A percentile compares a stretch with the other conserved stretches of the same genome.
These are phyloP conservation scores for Fonsecaea pedrosoi DNA, from an alignment of 2,329 filamentous ascomycete genomes.

Conservation along the genomic window DNA sequence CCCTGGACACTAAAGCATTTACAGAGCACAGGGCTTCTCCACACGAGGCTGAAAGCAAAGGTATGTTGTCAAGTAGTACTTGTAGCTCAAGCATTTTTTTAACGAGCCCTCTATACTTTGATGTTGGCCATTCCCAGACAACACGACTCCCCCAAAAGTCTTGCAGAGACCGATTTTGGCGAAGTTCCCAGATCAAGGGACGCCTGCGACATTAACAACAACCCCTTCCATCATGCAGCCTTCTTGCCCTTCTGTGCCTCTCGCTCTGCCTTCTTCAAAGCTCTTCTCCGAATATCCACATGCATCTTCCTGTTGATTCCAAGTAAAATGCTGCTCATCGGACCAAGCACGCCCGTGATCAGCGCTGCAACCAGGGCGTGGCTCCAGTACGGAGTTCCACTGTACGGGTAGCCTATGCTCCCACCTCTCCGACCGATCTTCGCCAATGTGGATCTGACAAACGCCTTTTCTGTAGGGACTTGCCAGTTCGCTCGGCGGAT, in stretches of 20 bases:
- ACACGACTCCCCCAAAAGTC: not conserved
- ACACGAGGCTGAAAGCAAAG: not conserved
- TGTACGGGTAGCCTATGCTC: conserved; percentile 79
- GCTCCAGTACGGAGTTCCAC: conserved; percentile 90
- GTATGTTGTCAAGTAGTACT: not conserved
- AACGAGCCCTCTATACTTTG: not conserved
- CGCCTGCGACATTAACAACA: not conserved
- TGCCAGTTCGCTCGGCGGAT: conserved; percentile 77
- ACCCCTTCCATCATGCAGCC: conserved; percentile 14
- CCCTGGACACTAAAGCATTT: not conserved
- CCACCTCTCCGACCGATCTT: conserved; percentile 82
- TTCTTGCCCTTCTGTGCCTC: conserved; percentile 37
- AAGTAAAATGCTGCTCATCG: conserved; percentile 64
- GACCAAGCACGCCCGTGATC: conserved; percentile 65
- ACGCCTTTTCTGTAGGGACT: conserved; percentile 80
- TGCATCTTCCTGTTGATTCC: conserved; percentile 75
- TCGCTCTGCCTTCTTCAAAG: conserved; percentile 77
- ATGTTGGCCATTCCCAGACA: not conserved
- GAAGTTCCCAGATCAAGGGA: not conserved
- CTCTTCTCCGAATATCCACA: conserved; percentile 78
- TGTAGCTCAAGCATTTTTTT: not conserved
- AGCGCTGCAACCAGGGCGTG: conserved; percentile 89
- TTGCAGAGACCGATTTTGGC: not conserved
- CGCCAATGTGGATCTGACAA: conserved; percentile 77
- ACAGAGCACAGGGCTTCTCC: not conserved